Evolutionary conservation across 2,329 filamentous ascomycete genomes (phyloP).

Genomic region (Sporothrix phasma): DNA sequence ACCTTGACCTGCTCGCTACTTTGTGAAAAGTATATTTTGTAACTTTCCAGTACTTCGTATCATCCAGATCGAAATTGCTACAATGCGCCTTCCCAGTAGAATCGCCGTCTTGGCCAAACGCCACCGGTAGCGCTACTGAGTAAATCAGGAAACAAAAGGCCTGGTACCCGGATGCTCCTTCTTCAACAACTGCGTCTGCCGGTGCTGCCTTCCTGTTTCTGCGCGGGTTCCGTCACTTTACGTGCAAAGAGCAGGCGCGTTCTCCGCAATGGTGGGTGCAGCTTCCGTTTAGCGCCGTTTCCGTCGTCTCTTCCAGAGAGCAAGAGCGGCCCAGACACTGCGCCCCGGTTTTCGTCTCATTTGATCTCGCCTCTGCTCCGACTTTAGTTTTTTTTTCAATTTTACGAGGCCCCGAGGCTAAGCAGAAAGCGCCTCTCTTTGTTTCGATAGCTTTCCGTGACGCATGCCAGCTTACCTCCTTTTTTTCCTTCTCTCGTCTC

Average conservation of each 20-base stretch:
- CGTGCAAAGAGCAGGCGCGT: neutral
- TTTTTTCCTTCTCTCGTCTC: neutral
- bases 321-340: neutral
- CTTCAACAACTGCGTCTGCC: neutral
- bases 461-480: neutral
- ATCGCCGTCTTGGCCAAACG: neutral
- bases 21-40: no score
- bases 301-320: neutral
- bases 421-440: constrained; percentile 5
- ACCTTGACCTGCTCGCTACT: neutral
- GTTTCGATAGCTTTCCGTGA: constrained; percentile 13
- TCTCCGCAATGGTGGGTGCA: neutral
- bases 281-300: constrained; percentile 6
- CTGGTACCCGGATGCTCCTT: neutral
- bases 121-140: neutral
- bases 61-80: neutral
- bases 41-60: neutral
- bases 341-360: constrained; percentile 3
- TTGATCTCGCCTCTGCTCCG: constrained; percentile 4
- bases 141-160: neutral
- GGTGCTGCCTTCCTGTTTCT: neutral
- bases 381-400: constrained; percentile 6
- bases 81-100: neutral
- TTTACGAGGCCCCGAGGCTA: constrained; percentile 6
- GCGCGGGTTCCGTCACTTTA: neutral